Conservation (phyloP, 768 basidiomycete species). For the Boletus patriciae region DNA sequence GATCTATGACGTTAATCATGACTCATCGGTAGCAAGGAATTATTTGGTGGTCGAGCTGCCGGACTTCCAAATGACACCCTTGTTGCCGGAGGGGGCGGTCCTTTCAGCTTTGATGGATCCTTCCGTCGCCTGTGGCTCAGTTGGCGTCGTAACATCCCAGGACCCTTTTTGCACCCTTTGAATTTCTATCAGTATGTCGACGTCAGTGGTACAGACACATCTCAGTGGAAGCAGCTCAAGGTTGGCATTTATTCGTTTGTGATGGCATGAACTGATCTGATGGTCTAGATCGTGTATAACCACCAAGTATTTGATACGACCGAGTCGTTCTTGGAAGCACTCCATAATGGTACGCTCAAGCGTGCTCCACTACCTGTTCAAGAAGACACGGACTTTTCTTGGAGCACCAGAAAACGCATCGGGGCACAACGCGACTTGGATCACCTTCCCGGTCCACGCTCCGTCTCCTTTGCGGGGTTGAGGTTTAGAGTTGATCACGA, state of each 20-base stretch:
- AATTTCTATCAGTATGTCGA: slow-evolving; percentile 61
- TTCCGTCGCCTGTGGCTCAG: slow-evolving; percentile 57
- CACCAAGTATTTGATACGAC: slow-evolving; percentile 51
- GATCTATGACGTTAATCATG: neutral
- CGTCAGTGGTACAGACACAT: slow-evolving; percentile 50
- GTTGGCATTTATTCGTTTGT: slow-evolving; percentile 23
- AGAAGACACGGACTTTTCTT: slow-evolving; percentile 38
- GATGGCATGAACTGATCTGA: neutral
- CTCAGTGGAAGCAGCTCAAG: slow-evolving; percentile 53
- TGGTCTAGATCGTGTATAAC: slow-evolving; percentile 53
- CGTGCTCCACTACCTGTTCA: slow-evolving; percentile 35
- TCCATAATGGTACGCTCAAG: slow-evolving; percentile 50
- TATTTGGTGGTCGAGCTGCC: slow-evolving; percentile 46
- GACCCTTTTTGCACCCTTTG: slow-evolving; percentile 53
- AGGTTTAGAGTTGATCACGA: slow-evolving; percentile 56
- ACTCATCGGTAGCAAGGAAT: slow-evolving; percentile 36
- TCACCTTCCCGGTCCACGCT: slow-evolving; percentile 61
- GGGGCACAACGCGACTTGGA: slow-evolving; percentile 54
- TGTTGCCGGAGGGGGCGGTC: slow-evolving; percentile 44
- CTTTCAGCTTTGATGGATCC: slow-evolving; percentile 59
- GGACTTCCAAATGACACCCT: slow-evolving; percentile 53
- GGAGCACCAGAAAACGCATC: slow-evolving; percentile 48
- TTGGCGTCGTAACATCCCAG: slow-evolving; percentile 50
- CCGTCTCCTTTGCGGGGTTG: slow-evolving; percentile 58
- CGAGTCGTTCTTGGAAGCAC: slow-evolving; percentile 54